These are phyloP conservation scores for Pseudogymnoascus sp. DNA, from an alignment of 2,329 filamentous ascomycete species.

Conservation along the genomic window DNA sequence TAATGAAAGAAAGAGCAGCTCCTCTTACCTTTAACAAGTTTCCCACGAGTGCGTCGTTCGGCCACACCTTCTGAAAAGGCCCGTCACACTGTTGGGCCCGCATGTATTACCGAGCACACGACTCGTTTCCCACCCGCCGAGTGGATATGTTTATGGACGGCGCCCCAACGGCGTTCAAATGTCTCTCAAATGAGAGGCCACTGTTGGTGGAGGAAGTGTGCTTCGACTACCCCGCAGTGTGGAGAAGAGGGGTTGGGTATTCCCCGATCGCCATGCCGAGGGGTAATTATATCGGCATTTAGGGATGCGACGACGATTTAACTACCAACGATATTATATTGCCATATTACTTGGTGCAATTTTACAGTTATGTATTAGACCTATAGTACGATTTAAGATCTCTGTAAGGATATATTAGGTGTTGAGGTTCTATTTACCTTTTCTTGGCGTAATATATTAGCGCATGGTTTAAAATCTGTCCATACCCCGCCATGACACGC, in stretches of 20 bases:
- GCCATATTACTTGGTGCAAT: neutral
- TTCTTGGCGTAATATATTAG: constrained; percentile 3
- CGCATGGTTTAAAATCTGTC: neutral
- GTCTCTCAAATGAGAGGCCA: neutral
- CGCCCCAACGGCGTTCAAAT: neutral
- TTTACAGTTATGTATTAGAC: neutral
- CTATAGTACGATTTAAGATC: neutral
- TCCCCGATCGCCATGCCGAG: constrained; percentile 12
- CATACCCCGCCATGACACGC: neutral
- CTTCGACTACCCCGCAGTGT: neutral
- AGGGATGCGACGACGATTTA: neutral
- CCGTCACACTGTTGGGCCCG: too few relatives aligned
- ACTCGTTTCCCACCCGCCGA: neutral
- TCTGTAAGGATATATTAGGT: neutral
- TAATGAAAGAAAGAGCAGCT: neutral
- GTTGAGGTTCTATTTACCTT: neutral
- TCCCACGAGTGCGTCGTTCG: too few relatives aligned
- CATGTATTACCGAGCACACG: too few relatives aligned
- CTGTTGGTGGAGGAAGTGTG: neutral
- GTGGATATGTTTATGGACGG: neutral
- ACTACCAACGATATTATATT: neutral
- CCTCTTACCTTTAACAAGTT: neutral
- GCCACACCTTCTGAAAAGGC: too few relatives aligned
- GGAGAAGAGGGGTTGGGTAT: constrained; percentile 9
- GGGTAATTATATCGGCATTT: neutral